Conservation (phyloP, 352 stramenopile genomes). For the Phytophthora vignae region DNA sequence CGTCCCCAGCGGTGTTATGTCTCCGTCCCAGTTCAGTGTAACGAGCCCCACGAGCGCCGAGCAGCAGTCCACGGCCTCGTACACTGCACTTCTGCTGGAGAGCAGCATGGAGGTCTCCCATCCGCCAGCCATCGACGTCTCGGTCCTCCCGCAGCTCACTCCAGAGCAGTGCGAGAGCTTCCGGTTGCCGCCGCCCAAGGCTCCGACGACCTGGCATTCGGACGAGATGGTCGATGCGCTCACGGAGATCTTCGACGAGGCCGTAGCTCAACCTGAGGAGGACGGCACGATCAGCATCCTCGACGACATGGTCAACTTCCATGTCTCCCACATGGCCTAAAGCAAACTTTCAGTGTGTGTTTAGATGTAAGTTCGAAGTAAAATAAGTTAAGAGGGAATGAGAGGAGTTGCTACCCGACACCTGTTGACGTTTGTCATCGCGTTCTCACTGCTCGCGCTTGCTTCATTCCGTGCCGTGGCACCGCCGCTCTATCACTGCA, state of each 20-base stretch:
- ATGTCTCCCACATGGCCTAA: constrained; percentile 49
- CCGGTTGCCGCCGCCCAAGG: constrained; percentile 11
- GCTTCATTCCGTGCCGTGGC: constrained; percentile 23
- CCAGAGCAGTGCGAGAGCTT: constrained; percentile 12
- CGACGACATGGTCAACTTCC: constrained; percentile 62
- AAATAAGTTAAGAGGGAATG: constrained; percentile 24
- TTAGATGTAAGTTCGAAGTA: constrained; percentile 21
- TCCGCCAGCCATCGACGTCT: constrained; percentile 28
- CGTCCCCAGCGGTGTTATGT: constrained; percentile 8
- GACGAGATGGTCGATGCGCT: constrained; percentile 41
- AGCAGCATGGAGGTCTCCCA: constrained; percentile 28
- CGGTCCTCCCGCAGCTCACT: constrained; percentile 17
- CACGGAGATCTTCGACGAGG: constrained; percentile 50
- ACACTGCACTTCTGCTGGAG: constrained; percentile 32
- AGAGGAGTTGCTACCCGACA: constrained; percentile 3
- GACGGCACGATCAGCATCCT: constrained; percentile 40
- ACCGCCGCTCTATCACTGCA: not conserved
- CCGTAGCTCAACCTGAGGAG: constrained; percentile 24
- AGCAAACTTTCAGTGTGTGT: not conserved
- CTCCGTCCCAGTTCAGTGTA: constrained; percentile 18
- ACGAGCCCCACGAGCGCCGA: constrained; percentile 35
- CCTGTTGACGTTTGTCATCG: constrained; percentile 19
- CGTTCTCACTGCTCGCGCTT: constrained; percentile 23
- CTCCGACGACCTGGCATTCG: constrained; percentile 29
- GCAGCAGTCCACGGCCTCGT: constrained; percentile 28